Conservation (phyloP, 2,329 filamentous ascomycete species). For the Tolypocladium tropicale region DNA sequence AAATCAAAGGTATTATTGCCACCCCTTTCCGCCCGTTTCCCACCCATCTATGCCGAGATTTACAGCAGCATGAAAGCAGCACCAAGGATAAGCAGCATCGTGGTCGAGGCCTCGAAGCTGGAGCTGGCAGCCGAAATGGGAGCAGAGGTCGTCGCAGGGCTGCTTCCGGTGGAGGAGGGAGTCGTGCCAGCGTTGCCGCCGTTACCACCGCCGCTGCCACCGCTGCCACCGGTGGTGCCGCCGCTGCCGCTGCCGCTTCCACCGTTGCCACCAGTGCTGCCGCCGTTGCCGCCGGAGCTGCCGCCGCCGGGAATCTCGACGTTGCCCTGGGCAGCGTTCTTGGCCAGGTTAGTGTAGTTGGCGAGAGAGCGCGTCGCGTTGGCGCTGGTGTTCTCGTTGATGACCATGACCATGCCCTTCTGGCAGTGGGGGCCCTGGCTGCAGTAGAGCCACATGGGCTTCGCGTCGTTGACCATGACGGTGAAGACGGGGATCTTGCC, state of each 20-base stretch:
- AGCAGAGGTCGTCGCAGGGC: slow-evolving; percentile 8
- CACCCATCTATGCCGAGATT: neutral
- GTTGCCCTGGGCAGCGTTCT: slow-evolving; percentile 12
- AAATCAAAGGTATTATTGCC: neutral
- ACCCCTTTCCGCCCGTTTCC: neutral
- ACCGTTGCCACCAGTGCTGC: slow-evolving; percentile 8
- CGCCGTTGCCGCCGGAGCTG: slow-evolving; percentile 7
- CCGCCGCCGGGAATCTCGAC: slow-evolving; percentile 11
- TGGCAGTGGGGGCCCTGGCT: slow-evolving; percentile 66
- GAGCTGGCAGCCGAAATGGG: slow-evolving; percentile 11
- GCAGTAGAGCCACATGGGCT: slow-evolving; percentile 73
- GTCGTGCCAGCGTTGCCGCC: neutral
- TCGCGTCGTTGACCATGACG: slow-evolving; percentile 56
- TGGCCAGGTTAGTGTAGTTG: slow-evolving; percentile 34
- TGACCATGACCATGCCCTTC: slow-evolving; percentile 63
- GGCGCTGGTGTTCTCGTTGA: slow-evolving; percentile 54
- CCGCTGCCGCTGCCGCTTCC: slow-evolving; percentile 7
- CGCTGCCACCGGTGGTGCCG: slow-evolving; percentile 4
- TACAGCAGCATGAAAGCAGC: slow-evolving; percentile 32
- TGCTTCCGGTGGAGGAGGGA: neutral
- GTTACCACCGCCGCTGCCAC: neutral
- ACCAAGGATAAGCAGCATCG: slow-evolving; percentile 31
- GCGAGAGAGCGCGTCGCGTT: slow-evolving; percentile 43
- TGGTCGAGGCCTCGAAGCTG: slow-evolving; percentile 27
- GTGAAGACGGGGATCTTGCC: slow-evolving; percentile 58